Base-by-base conservation (phyloP, 1,284 basidiomycete species). In the Schizophyllum amplum region DNA sequence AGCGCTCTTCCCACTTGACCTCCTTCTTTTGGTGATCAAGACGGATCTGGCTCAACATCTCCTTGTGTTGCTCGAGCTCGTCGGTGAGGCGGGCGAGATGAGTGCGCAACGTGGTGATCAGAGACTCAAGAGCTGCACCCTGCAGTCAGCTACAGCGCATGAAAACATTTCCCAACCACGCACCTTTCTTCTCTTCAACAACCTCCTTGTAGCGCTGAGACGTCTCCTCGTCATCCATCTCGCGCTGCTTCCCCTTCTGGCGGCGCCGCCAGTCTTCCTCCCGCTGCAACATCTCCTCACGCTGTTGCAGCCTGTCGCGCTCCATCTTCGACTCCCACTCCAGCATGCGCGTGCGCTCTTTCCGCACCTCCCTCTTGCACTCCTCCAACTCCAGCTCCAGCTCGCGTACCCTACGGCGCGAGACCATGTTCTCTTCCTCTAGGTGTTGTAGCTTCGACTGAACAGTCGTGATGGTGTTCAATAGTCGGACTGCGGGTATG, bases 151-250 rank as follows among this genome's bases (percentile, higher is more conserved):
- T 47, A 24, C 25, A 57, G n/a, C 52, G 17, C 17, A 60, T 22
- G 49, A 33, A 48, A 33, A 20, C 17, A 51, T 55, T n/a, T n/a
- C n/a, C n/a, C n/a, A n/a, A 11, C 20, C 27, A 65, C 67, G 24
- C 51, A 92, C 92, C 88, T 75, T 90, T 90, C 71, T 93, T 93
- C 67, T 92, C 90, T 60, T 88, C 84, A 0, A 92, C 84, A 5
- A 82, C 87, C 62, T 90, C 85, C 55, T 77, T 77, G 64, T 90
- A 91, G 51, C 84, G 70, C 54, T 73, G 72, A 47, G 72, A 70
- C 57, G 73, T 64, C 23, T 71, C 69, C 25, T 72, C 75, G 13
- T 74, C 74, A 52, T 74, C 77, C 4, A 60, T 49, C 47, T 69
- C 70, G 59, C 71, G 66, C 47, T 78, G 74, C 33, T 68, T 67